Evolutionary conservation across 1,139 yeast genomes (phyloP), one percentile per base, ranked within the genome.

Genomic region (Wickerhamiella infanticola): DNA sequence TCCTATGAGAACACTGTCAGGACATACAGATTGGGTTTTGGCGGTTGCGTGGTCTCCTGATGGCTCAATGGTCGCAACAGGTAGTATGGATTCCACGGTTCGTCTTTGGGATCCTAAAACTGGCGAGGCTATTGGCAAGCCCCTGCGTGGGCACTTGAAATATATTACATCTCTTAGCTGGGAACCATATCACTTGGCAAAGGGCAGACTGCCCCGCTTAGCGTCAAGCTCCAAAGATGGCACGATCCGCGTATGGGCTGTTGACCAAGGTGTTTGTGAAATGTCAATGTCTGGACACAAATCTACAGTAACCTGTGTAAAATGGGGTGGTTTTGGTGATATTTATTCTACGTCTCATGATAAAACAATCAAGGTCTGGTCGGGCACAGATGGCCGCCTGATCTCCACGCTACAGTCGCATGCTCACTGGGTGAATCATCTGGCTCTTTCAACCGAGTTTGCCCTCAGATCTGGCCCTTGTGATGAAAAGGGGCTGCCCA

Each of bases 381-480:
- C 84, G 58, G 70, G 79, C 45, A 80, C 81, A 24, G 73, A 73
- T 40, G 96, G 96, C 24, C 77, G 76, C 55, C 76, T 94, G 55
- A 71, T 84, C 40, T 86, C 82, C 58, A 79, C 84, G 1, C 67
- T 90, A 52, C 79, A 79, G 61, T 75, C 93, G 42, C 99, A 90
- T 62, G 97, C 94, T 2, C 98, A 93, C 64, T 90, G 99, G 97
- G 94, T 90, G 44, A 90, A 90, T 61, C 97, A 90, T 63, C 70
- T 90, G 52, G 82, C 96, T 0, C 68, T 90, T 42, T 83, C 95
- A 2, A 88, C 97, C 0, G 99, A 90, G 59, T 81, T 81, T 58
- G 94, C 79, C 0, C 67, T 90, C 46, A 70, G 97, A 53, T 75
- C 80, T 52, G 98, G 96, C 43, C 76, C 94, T 8, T 79, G 75